Base-by-base conservation (phyloP, 495 filamentous ascomycete species). In the Aspergillus steynii region DNA sequence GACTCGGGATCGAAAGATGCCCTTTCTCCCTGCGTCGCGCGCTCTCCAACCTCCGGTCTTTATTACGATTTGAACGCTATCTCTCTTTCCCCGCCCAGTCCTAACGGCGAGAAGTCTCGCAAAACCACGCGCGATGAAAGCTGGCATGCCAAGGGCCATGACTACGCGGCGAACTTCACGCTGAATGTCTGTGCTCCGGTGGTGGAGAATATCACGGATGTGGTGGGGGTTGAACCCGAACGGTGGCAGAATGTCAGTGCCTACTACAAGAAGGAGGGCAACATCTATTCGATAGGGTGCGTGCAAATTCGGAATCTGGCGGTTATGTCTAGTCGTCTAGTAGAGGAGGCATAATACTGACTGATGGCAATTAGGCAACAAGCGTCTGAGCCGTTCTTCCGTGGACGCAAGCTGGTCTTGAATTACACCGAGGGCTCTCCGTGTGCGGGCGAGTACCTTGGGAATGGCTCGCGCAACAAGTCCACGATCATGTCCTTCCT, bases 141-240 rank as follows among this genome's bases (percentile, higher is more conserved):
- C 80, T 97, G 93, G 87, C 78, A 86, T 50, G 90, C 90, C 8
- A 85, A 81, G 61, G 96, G 96, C 28, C 90, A 88, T 65, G 93
- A 97, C 71, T 92, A 96, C 68, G 82, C 81, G 28, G 84, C 88
- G 14, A 98, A 98, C 75, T 98, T 99, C 71, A 97, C 93, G 1
- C 70, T 99, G 57, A 99, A 99, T 68, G 88, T 99, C 65, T 99
- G 96, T 74, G 88, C 84, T 50, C 84, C 93, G 1, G 92, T 97
- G 27, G 83, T 98, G 34, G 90, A 96, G 64, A 74, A 83, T 31
- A 72, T 94, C 25, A 81, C 87, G 27, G 81, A 93, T 64, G 88
- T 93, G 6, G 83, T 86, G 15, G 90, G 87, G 0, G 74, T 98
- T 12, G 80, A 88, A 0, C 77, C 85, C 61, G 67, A 76, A 53